Conservation (phyloP, 1,284 basidiomycete genomes). For the Austroboletus niveus region DNA sequence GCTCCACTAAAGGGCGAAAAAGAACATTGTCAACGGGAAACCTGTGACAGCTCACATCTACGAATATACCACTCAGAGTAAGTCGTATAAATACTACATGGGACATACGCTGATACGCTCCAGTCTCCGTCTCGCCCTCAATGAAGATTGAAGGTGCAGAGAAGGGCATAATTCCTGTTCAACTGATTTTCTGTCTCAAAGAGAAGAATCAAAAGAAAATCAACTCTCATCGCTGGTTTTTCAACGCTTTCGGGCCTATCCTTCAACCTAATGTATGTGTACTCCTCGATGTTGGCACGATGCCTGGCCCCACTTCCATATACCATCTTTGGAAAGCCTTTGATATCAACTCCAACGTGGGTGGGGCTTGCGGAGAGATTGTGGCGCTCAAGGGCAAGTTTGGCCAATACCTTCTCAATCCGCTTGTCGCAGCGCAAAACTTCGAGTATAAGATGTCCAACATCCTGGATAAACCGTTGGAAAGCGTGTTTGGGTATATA, state of each 20-base stretch:
- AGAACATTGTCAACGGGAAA: conserved; percentile 81
- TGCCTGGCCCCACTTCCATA: conserved; percentile 85
- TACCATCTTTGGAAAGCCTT: conserved; percentile 98
- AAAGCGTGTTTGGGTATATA: conserved; percentile 88
- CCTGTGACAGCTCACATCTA: conserved; percentile 91
- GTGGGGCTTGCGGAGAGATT: conserved; percentile 97
- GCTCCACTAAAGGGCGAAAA: conserved; percentile 20
- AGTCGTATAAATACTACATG: conserved; percentile 22
- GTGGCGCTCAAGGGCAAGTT: conserved; percentile 88
- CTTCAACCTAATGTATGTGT: conserved; percentile 89
- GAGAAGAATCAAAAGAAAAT: conserved; percentile 93
- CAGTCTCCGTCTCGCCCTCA: conserved; percentile 79
- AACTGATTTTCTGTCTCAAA: conserved; percentile 93
- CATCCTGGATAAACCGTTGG: conserved; percentile 88
- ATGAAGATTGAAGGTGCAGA: conserved; percentile 84
- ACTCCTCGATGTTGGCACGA: conserved; percentile 92
- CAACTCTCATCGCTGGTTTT: conserved; percentile 93
- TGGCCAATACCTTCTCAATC: conserved; percentile 76
- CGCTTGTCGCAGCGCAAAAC: conserved; percentile 88
- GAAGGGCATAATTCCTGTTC: conserved; percentile 81
- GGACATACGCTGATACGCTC: conserved; percentile 16
- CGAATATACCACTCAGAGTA: conserved; percentile 90
- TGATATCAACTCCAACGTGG: conserved; percentile 93
- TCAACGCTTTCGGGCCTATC: conserved; percentile 82
- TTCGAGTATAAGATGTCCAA: conserved; percentile 98